Conservation (phyloP, 106 monocot genomes). For the Vanilla planifolia region DNA sequence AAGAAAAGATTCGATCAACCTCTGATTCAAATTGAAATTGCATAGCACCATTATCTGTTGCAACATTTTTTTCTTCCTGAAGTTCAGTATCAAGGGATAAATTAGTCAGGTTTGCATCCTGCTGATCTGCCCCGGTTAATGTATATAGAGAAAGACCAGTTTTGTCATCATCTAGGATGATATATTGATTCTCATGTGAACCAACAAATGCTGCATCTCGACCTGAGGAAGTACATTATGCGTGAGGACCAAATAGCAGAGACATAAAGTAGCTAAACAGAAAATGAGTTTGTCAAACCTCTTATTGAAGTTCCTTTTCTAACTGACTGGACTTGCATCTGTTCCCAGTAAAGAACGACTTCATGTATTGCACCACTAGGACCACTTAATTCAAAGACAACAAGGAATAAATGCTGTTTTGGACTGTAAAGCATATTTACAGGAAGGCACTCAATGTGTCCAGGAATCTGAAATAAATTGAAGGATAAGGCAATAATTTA, state of each 20-base stretch:
- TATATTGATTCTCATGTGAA: constrained; percentile 78
- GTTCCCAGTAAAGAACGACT: constrained; percentile 95
- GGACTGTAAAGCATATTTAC: constrained; percentile 81
- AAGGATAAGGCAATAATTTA: constrained; percentile 4
- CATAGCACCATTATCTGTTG: constrained; percentile 32
- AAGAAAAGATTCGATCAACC: constrained; percentile 82
- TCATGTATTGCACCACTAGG: constrained; percentile 56
- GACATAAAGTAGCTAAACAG: background rate
- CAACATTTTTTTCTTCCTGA: constrained; percentile 45
- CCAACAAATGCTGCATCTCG: constrained; percentile 88
- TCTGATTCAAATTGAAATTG: constrained; percentile 76
- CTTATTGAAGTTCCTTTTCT: constrained; percentile 73
- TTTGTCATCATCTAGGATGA: constrained; percentile 85
- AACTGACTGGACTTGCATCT: constrained; percentile 63
- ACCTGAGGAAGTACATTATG: constrained; percentile 25
- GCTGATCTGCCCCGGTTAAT: constrained; percentile 26
- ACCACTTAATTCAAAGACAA: constrained; percentile 71
- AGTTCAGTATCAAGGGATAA: constrained; percentile 67
- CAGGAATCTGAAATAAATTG: constrained; percentile 50
- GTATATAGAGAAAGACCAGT: constrained; percentile 54
- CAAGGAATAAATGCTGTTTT: constrained; percentile 83
- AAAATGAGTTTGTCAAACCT: constrained; percentile 35
- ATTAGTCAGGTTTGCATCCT: constrained; percentile 43
- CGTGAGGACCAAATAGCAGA: background rate
- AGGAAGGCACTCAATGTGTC: constrained; percentile 74